These are phyloP conservation scores for Dioscorea dumetorum DNA, from an alignment of 106 monocot genomes.

Conservation along the genomic window DNA sequence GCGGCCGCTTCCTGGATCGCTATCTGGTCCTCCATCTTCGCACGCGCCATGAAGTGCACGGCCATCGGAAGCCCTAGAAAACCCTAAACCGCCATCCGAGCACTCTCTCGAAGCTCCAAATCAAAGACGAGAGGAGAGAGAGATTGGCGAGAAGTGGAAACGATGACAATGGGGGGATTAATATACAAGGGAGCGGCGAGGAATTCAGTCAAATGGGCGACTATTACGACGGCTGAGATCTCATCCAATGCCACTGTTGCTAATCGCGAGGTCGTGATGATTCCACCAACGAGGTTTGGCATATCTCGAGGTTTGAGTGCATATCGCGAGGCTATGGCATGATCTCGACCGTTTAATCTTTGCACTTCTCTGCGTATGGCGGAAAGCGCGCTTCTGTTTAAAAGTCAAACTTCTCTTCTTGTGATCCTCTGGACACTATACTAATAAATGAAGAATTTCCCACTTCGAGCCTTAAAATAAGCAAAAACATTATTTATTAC, in stretches of 20 bases:
- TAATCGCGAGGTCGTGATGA: background rate
- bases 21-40: constrained; percentile 45
- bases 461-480: too few species aligned
- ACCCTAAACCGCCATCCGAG: background rate
- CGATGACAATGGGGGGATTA: background rate
- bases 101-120: background rate
- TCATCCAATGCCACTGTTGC: background rate
- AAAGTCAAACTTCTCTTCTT: background rate
- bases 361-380: background rate
- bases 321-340: background rate
- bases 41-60: constrained; percentile 40
- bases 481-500: background rate
- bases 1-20: constrained; percentile 82
- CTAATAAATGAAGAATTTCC: background rate
- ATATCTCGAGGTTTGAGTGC: background rate
- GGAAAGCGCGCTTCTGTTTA: too few species aligned
- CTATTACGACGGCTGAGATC: constrained; percentile 5
- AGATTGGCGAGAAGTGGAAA: background rate
- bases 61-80: constrained; percentile 24
- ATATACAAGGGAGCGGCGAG: background rate
- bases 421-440: background rate
- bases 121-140: background rate
- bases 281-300: background rate
- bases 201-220: constrained; percentile 12
- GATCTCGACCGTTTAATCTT: background rate